Base-by-base conservation (phyloP, 805 yeast genomes). In the Candida coquimbonensis region DNA sequence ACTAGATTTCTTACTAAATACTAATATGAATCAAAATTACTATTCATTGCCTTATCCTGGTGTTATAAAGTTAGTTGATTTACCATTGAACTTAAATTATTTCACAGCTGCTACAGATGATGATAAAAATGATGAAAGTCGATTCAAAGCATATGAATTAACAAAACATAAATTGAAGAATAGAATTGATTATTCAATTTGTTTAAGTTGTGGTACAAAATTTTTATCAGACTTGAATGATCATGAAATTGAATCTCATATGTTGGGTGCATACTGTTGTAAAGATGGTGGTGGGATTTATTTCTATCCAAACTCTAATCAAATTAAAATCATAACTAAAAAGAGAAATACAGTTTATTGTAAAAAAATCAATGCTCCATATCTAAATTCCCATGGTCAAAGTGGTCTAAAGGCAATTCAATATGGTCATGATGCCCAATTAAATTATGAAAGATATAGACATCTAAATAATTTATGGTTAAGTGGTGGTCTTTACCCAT, bases 321-420 rank as follows among this genome's bases (percentile, higher is more conserved):
- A 56, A 36, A 59, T 67, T 24, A 60, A 61, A 39, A 47, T 63
- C 27, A 43, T 48, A 21, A 45, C 53, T 3, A 50, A 48, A 36
- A 49, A 32, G 16, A 51, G 46, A 46, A 51, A 47, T 64, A 60
- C 25, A 45, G 62, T 49, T 51, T 53, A 58, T 61, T 65, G 57
- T 35, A 63, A 60, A 21, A 65, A 67, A 9, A 69, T 76, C 50
- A 75, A 75, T 45, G 84, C 87, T 0, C 93, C 91, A 13, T 86
- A 83, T 57, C 64, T 86, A 57, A 83, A 87, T 45, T 68, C 70
- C 6, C 89, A 84, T 61, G 95, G 95, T 21, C 93, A 86, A 60
- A 74, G 82, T 4, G 84, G 84, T 31, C 67, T 69, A 9, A 74
- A 74, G 17, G 70, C 80, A 3, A 66, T 71, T 49, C 72, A 74